phyloP scores from a whole-genome alignment of 192 early-diverging fungal species.

The Chytriomyces hyalinus region DNA sequence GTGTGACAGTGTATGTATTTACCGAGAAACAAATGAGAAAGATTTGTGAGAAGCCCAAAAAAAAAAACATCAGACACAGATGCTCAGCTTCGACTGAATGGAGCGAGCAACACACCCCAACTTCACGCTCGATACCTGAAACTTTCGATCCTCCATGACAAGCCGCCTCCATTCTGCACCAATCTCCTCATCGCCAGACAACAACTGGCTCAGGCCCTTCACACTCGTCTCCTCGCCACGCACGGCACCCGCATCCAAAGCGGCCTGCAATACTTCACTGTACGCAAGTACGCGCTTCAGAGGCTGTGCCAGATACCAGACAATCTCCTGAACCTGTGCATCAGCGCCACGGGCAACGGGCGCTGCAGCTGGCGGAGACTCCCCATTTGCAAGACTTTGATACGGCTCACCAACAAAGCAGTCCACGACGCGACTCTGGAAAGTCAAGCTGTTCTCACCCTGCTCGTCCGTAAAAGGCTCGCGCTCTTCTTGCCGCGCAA shows the following conservation, averaged over 20 bases:
- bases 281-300: slow-evolving; percentile 13
- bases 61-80: too few species aligned
- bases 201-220: neutral
- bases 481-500: neutral
- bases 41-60: too few species aligned
- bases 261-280: neutral
- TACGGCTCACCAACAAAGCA: slow-evolving; percentile 12
- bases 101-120: slow-evolving; percentile 22
- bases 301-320: slow-evolving; percentile 30
- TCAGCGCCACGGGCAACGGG: neutral
- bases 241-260: slow-evolving; percentile 1
- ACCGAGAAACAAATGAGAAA: too few species aligned
- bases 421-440: slow-evolving; percentile 17
- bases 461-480: neutral
- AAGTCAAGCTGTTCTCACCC: neutral
- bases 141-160: slow-evolving; percentile 28
- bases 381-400: neutral
- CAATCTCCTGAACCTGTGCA: neutral
- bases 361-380: neutral
- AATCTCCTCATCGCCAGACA: slow-evolving; percentile 25
- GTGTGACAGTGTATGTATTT: too few species aligned
- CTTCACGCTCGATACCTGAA: slow-evolving; percentile 29
- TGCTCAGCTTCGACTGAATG: neutral
- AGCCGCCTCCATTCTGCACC: slow-evolving; percentile 30
- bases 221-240: neutral